Base-by-base conservation (phyloP, 495 filamentous ascomycete genomes). In the Cudoniella acicularis region DNA sequence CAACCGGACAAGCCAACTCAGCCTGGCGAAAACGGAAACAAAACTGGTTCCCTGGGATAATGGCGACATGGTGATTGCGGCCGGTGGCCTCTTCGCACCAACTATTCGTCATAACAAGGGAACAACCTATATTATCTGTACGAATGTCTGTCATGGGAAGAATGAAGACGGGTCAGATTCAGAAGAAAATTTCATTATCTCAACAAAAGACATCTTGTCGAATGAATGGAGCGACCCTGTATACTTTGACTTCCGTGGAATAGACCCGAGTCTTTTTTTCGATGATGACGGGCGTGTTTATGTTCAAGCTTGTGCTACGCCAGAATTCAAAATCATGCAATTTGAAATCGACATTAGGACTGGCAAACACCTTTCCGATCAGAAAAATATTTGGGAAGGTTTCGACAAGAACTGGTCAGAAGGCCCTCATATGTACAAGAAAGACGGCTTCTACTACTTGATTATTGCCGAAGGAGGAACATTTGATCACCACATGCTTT, bases 21-120 rank as follows among this genome's bases (percentile, higher is more conserved):
- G 87, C 61, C 84, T 88, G 67, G 82, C 84, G 22, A 79, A 75
- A 1, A 72, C 75, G 0, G 77, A 79, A 36, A 77, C 77, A n/a
- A n/a, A n/a, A n/a, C n/a, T n/a, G n/a, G n/a, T n/a, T n/a, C n/a
- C n/a, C n/a, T n/a, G n/a, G n/a, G n/a, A n/a, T n/a, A n/a, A n/a
- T n/a, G n/a, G n/a, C n/a, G n/a, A n/a, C n/a, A n/a, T n/a, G n/a
- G n/a, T n/a, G n/a, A n/a, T n/a, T n/a, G n/a, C n/a, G n/a, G n/a
- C n/a, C n/a, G 76, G 73, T 27, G 78, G 76, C 0, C 66, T 79
- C 9, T 80, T 76, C 70, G 77, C 76, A 1, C 67, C 74, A 0
- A 78, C 74, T 0, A 63, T 80, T 48, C 73, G 74, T n/a, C 18
- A 69, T 0, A 24, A 62, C 10, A 51, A 60, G 13, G 71, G 69